Evolutionary conservation across 768 basidiomycete species (phyloP).

Genomic region (Suillus fuscotomentosus): DNA sequence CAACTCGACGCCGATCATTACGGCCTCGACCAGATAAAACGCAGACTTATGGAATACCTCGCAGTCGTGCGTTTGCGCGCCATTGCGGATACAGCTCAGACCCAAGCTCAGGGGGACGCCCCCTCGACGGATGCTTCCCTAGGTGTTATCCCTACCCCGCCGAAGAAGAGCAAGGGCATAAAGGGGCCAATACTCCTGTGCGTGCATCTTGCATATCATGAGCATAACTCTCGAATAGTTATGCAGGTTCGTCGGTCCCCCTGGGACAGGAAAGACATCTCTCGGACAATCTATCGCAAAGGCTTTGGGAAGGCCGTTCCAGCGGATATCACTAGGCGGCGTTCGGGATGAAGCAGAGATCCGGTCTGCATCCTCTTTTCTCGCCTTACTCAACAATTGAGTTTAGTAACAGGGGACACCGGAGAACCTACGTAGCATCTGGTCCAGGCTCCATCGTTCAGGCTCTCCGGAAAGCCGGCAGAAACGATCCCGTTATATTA

Average conservation of each 20-base stretch:
- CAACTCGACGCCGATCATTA: slow-evolving; percentile 91
- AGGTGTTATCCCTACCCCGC: neutral
- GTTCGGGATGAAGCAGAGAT: slow-evolving; percentile 92
- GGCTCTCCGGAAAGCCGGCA: slow-evolving; percentile 80
- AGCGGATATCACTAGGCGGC: slow-evolving; percentile 89
- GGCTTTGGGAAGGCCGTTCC: slow-evolving; percentile 81
- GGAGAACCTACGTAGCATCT: slow-evolving; percentile 89
- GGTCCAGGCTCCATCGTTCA: slow-evolving; percentile 85
- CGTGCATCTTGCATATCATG: slow-evolving; percentile 13
- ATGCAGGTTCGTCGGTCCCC: slow-evolving; percentile 81
- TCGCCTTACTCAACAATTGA: slow-evolving; percentile 6
- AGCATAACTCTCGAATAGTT: neutral
- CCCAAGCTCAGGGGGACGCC: neutral
- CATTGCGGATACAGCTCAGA: slow-evolving; percentile 20
- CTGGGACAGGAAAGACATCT: slow-evolving; percentile 90
- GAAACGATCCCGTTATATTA: slow-evolving; percentile 77
- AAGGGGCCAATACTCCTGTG: slow-evolving; percentile 76
- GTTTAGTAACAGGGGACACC: slow-evolving; percentile 45
- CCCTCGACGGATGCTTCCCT: slow-evolving; percentile 7
- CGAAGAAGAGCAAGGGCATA: slow-evolving; percentile 38
- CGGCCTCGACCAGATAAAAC: slow-evolving; percentile 91
- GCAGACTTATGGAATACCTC: slow-evolving; percentile 86
- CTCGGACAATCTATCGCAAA: slow-evolving; percentile 87
- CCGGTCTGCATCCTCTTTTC: slow-evolving; percentile 28
- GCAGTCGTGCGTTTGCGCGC: slow-evolving; percentile 72